Conservation (phyloP, 305 asterid species). For the Solanum hybrid region DNA sequence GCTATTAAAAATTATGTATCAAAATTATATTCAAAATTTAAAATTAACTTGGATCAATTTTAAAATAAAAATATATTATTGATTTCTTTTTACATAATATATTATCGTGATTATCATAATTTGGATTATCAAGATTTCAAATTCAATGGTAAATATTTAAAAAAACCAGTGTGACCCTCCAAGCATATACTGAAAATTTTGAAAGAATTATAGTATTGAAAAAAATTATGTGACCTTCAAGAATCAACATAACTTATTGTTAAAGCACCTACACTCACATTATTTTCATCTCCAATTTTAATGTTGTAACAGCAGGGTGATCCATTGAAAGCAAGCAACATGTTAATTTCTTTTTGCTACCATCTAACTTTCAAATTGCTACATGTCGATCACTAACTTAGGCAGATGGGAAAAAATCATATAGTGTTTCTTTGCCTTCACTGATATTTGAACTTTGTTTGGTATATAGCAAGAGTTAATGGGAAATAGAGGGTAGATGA, state of each 20-base stretch:
- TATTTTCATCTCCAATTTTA: slow-evolving; percentile 25
- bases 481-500: too few species aligned
- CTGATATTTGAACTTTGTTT: too few species aligned
- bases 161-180: not conserved
- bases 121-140: not conserved
- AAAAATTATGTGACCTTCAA: not conserved
- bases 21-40: too few species aligned
- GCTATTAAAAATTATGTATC: too few species aligned
- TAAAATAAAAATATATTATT: too few species aligned
- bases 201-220: not conserved
- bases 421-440: too few species aligned
- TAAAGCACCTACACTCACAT: slow-evolving; percentile 46
- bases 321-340: slow-evolving; percentile 67
- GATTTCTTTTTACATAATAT: not conserved
- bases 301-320: slow-evolving; percentile 54
- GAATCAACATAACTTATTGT: not conserved
- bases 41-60: too few species aligned
- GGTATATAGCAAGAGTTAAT: too few species aligned
- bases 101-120: not conserved
- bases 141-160: not conserved
- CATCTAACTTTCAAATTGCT: slow-evolving; percentile 67
- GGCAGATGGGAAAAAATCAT: too few species aligned
- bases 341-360: slow-evolving; percentile 56
- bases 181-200: not conserved
- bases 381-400: slow-evolving; percentile 61